A percentile compares a stretch with the other conserved stretches of the same genome.
These are phyloP conservation scores for Flaveria trinervia DNA, from an alignment of 129 eudicot species.

Conservation along the genomic window DNA sequence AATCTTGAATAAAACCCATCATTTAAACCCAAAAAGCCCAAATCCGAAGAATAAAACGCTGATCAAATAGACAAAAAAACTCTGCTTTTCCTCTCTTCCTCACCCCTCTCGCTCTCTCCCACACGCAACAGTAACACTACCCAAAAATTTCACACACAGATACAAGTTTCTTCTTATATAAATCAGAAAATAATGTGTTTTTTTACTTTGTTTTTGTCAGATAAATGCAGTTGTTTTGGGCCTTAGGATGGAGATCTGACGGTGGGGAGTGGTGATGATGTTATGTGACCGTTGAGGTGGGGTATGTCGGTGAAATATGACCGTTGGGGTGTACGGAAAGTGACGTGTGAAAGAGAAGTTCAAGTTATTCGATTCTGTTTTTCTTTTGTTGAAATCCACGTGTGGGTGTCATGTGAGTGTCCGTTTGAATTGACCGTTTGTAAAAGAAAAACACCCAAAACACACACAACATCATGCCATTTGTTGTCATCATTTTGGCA, in stretches of 20 bases:
- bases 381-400: conserved; percentile 21
- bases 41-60: background rate
- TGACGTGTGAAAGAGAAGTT: conserved; percentile 15
- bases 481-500: no score
- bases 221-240: conserved; percentile 18
- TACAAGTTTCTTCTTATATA: conserved; percentile 48
- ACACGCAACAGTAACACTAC: conserved; percentile 42
- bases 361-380: conserved; percentile 14
- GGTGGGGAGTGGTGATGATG: conserved; percentile 42
- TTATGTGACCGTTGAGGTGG: conserved; percentile 74
- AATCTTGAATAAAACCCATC: conserved; percentile 35
- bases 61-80: background rate
- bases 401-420: conserved; percentile 55
- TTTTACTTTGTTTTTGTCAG: conserved; percentile 23
- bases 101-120: conserved; percentile 28
- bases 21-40: background rate
- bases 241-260: conserved; percentile 65
- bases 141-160: conserved; percentile 45
- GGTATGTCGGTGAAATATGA: conserved; percentile 41
- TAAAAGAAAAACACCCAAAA: background rate
- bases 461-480: no score
- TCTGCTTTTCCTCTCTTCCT: conserved; percentile 14
- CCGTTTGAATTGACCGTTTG: conserved; percentile 73
- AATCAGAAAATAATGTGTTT: conserved; percentile 11
- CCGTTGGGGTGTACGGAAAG: conserved; percentile 51